Conservation (phyloP, 2,329 filamentous ascomycete species). For the Pyrenophora graminea region DNA sequence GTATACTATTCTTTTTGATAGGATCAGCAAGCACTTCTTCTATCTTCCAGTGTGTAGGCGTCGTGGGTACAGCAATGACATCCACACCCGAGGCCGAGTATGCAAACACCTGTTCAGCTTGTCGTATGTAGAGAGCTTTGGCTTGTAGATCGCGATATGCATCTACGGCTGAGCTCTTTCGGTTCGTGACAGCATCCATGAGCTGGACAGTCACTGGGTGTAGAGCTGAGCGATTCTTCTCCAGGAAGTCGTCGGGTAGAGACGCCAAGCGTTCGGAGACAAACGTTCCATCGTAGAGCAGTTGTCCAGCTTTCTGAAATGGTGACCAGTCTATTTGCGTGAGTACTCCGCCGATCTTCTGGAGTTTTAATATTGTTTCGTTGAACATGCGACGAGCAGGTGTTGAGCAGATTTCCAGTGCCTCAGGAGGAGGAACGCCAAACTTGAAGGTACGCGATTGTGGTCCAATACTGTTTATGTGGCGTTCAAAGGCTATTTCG, state of each 20-base stretch:
- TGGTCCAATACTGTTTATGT: conserved; percentile 40
- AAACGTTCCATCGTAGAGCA: conserved; percentile 63
- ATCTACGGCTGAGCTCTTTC: conserved; percentile 38
- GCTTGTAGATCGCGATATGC: conserved; percentile 42
- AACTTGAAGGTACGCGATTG: conserved; percentile 52
- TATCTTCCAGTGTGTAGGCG: conserved; percentile 55
- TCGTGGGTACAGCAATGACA: conserved; percentile 58
- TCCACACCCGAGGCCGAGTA: conserved; percentile 35
- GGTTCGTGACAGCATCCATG: conserved; percentile 34
- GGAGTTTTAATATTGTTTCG: conserved; percentile 31
- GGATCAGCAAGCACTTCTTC: conserved; percentile 58
- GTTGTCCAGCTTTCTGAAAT: conserved; percentile 58
- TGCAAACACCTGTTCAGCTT: conserved; percentile 38
- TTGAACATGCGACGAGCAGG: conserved; percentile 46
- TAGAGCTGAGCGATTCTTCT: conserved; percentile 44
- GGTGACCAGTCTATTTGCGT: conserved; percentile 41
- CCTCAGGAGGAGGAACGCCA: conserved; percentile 53
- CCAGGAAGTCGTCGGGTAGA: conserved; percentile 37
- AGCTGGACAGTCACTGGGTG: conserved; percentile 57
- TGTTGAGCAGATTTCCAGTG: conserved; percentile 50
- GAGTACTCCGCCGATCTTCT: conserved; percentile 35
- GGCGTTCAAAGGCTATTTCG: conserved; percentile 39
- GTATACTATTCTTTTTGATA: conserved; percentile 57
- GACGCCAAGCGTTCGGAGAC: conserved; percentile 60
- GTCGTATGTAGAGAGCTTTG: conserved; percentile 37